Evolutionary conservation across 2,329 filamentous ascomycete genomes (phyloP).

Genomic region (Thielaviopsis cerberus): DNA sequence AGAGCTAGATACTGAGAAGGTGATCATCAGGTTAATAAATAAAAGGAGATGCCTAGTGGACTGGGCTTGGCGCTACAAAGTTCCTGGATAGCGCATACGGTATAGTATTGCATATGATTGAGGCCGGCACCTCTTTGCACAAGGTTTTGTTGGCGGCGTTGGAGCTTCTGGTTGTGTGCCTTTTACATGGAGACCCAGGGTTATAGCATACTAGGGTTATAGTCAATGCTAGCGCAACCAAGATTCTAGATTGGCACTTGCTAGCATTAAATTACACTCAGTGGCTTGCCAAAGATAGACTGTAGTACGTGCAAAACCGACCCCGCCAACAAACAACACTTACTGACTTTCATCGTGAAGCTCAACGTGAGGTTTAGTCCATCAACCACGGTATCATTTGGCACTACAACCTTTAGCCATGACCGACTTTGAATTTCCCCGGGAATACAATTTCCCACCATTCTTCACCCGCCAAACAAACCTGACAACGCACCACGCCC

Average conservation of each 20-base stretch:
- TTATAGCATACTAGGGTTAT: too few relatives aligned
- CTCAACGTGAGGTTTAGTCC: too few relatives aligned
- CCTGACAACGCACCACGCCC: slow-evolving; percentile 51
- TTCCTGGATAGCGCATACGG: neutral
- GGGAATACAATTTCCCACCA: slow-evolving; percentile 57
- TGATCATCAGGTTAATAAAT: neutral
- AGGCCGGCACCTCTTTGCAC: too few relatives aligned
- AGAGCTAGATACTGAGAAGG: neutral
- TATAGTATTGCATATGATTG: neutral
- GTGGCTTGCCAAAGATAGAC: too few relatives aligned
- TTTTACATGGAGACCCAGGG: too few relatives aligned
- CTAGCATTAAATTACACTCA: too few relatives aligned
- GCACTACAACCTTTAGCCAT: neutral
- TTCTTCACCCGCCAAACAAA: slow-evolving; percentile 74
- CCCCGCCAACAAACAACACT: too few relatives aligned
- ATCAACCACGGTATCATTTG: neutral
- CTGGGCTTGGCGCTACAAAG: neutral
- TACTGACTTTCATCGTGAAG: too few relatives aligned
- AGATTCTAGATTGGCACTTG: too few relatives aligned
- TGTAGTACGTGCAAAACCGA: too few relatives aligned
- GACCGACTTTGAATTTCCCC: slow-evolving; percentile 35
- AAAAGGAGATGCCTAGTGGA: neutral
- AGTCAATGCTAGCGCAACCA: too few relatives aligned
- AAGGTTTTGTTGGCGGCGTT: too few relatives aligned
- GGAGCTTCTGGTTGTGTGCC: neutral